Evolutionary conservation across 1,284 basidiomycete genomes (phyloP), one percentile per base, ranked within the genome.

Genomic region (Phellopilus nigrolimitatus): DNA sequence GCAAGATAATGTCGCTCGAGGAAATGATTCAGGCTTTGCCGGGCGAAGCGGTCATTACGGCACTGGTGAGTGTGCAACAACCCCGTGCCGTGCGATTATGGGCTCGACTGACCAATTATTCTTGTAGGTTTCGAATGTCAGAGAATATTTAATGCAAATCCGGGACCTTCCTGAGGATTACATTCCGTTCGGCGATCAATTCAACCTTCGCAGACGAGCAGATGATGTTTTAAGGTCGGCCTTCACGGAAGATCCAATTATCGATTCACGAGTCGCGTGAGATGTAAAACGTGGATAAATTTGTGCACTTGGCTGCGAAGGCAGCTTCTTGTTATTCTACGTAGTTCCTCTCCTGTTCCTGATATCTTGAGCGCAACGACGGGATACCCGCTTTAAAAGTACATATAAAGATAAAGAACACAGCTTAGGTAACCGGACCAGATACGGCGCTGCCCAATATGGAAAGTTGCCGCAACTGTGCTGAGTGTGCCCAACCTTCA

Each of bases 151-250:
- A 24, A n/a, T 31, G 25, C 25, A 13, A 17, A 38, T 51, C 22
- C 37, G 33, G n/a, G 43, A 51, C 17, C 49, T 51, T 36, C 49
- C 49, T 8, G 49, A 51, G 9, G 49, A 19, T 2, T 31, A 28
- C 27, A 51, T 51, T 15, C 49, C 49, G 12, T 51, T 39, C 21
- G 27, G 24, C n/a, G 42, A 51, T 33, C 31, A 38, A 12, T 45
- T 51, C 43, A 8, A 33, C 0, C 28, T 51, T 17, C 41, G 49
- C 15, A 30, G 8, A 33, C 41, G 49, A 19, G 30, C 36, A 12
- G 36, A 25, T 17, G 31, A 31, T 17, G 2, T 51, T 9, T 34
- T 51, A 17, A 9, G n/a, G 9, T 31, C 33, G 13, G 30, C 30
- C 17, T 47, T 24, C 27, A 33, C 31, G 3, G 34, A 37, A 15